Base-by-base conservation (phyloP, 495 filamentous ascomycete species). In the Cudoniella acicularis region DNA sequence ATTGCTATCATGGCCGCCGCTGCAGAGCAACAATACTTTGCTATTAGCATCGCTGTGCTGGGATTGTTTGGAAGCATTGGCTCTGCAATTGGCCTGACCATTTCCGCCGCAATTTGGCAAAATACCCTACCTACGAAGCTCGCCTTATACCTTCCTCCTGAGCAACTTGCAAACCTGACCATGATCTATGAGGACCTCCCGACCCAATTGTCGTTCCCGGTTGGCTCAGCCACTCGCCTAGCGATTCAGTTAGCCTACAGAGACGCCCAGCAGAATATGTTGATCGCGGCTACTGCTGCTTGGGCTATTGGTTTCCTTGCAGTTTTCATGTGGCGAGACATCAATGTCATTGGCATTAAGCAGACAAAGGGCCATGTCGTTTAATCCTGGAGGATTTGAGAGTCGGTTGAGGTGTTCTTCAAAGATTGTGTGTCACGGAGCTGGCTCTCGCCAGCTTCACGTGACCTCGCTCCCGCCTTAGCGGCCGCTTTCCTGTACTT, bases 1-100 rank as follows among this genome's bases (percentile, higher is more conserved):
- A 80, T 90, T 25, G 84, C 87, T 2, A 77, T 83, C 61, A 84
- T 91, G 77, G 84, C 87, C 0, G 82, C 81, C 1, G 77, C 80
- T 0, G 69, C 76, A 8, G 87, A 88, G 57, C 75, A 88, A 42
- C 73, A 88, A 63, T 74, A 89, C 36, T 84, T 87, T 10, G 78
- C 80, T 13, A 78, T 83, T 1, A 49, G 47, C 13, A 75, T 90
- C 0, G 85, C 86, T 2, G 54, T 91, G 40, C 69, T 83, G 52
- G 67, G 71, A 55, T 75, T 90, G 66, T 82, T 86, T 60, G 71
- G 79, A 40, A 76, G 64, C 54, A 73, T 90, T 13, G 88, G 88
- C n/a, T 84, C 78, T 41, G 81, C 82, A 2, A 77, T 89, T 52
- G 88, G 88, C 2, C 60, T 64, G 9, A 73, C 81, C 4, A 70